Percentiles rank a stretch among this genome's conserved stretches.
Evolutionary conservation across 805 yeast genomes (phyloP).

Genomic region (Starmera caribaea): DNA sequence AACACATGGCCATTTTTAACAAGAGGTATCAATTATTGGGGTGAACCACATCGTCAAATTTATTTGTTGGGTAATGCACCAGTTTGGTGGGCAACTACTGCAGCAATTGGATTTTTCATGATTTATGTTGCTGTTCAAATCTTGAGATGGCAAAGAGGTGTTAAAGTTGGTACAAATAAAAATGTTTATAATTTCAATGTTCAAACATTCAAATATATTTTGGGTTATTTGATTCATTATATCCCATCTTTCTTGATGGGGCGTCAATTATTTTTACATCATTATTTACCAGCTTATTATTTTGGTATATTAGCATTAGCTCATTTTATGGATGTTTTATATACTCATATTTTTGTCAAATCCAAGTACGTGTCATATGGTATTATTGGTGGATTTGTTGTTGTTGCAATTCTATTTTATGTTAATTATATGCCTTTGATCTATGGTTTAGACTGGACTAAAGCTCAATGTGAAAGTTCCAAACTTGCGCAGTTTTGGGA

Average conservation of each 20-base stretch:
- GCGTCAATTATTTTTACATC: conserved; percentile 89
- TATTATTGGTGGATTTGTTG: conserved; percentile 38
- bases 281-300: conserved; percentile 86
- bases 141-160: conserved; percentile 59
- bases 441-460: conserved; percentile 78
- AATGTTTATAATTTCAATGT: conserved; percentile 55
- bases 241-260: conserved; percentile 80
- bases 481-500: conserved; percentile 71
- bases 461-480: conserved; percentile 49
- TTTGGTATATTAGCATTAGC: conserved; percentile 74
- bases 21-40: conserved; percentile 83
- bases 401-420: conserved; percentile 45
- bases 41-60: conserved; percentile 45
- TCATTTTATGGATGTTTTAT: conserved; percentile 50
- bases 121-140: conserved; percentile 34
- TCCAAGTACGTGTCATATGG: conserved; percentile 36
- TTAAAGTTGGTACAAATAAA: conserved; percentile 37
- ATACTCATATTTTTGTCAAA: conserved; percentile 30
- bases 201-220: conserved; percentile 48
- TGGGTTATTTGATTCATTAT: conserved; percentile 69
- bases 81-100: conserved; percentile 65
- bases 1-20: conserved; percentile 62
- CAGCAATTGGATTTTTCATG: conserved; percentile 39
- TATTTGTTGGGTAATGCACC: conserved; percentile 75
- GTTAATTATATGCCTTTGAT: conserved; percentile 58